Conservation (phyloP, 2,329 filamentous ascomycete species). For the Diaporthe sp. region DNA sequence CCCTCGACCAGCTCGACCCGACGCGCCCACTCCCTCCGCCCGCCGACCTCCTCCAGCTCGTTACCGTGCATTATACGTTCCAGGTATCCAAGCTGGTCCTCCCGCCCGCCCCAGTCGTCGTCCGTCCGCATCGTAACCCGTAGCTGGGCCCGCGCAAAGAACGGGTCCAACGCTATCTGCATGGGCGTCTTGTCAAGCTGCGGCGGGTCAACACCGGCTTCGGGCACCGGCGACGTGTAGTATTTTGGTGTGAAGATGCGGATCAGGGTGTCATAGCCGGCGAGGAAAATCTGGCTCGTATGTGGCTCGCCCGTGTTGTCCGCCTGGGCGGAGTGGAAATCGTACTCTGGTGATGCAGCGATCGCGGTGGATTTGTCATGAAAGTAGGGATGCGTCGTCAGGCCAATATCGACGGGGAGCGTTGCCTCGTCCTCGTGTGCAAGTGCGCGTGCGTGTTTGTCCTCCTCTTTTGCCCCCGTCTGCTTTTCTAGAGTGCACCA, state of each 20-base stretch:
- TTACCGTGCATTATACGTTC: constrained; percentile 59
- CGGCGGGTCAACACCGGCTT: background rate
- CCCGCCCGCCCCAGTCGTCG: constrained; percentile 70
- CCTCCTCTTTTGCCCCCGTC: background rate
- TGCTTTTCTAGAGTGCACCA: constrained; percentile 26
- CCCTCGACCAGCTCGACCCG: constrained; percentile 73
- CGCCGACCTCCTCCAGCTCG: constrained; percentile 66
- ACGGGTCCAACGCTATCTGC: constrained; percentile 69
- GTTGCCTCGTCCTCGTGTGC: constrained; percentile 26
- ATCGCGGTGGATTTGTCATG: constrained; percentile 78
- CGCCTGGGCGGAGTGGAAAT: background rate
- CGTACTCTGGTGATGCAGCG: constrained; percentile 59
- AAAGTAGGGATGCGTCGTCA: constrained; percentile 82
- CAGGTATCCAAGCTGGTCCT: constrained; percentile 69
- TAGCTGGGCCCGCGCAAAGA: constrained; percentile 74
- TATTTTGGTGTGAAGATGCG: constrained; percentile 82
- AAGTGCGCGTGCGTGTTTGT: background rate
- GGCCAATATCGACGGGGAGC: constrained; percentile 72
- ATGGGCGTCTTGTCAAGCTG: constrained; percentile 55
- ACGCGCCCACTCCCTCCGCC: constrained; percentile 68
- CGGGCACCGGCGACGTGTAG: constrained; percentile 61
- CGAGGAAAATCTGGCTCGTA: constrained; percentile 75
- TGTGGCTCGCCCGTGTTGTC: constrained; percentile 9
- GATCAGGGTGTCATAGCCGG: constrained; percentile 82
- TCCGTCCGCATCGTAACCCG: constrained; percentile 75